phyloP scores from a whole-genome alignment of 2,329 filamentous ascomycete genomes.

The Penicillium sp. region DNA sequence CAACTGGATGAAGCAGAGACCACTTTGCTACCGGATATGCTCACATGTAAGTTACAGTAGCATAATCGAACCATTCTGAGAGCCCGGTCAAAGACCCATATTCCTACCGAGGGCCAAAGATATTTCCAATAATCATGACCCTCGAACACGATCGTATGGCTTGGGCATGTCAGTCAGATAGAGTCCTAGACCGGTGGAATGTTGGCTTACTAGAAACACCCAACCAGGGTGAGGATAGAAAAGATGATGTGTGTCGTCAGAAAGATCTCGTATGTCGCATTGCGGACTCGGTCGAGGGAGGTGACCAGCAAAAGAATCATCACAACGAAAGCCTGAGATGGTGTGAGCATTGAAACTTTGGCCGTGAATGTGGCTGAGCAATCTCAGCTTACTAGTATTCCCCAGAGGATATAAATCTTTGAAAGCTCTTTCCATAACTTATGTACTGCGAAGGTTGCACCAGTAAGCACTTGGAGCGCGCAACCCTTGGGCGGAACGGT shows the following conservation, averaged over 20 bases:
- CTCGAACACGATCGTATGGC: conserved; percentile 50
- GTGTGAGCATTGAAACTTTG: neutral
- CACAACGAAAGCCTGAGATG: conserved; percentile 28
- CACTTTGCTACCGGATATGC: conserved; percentile 13
- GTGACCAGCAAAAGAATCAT: conserved; percentile 46
- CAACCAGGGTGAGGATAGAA: conserved; percentile 42
- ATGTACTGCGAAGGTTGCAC: conserved; percentile 15
- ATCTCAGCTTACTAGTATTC: conserved; percentile 25
- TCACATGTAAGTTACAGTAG: conserved; percentile 45
- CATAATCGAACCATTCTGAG: conserved; percentile 45
- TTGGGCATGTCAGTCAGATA: conserved; percentile 14
- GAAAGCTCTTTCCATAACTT: conserved; percentile 27
- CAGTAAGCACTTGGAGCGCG: neutral
- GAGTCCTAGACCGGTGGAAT: neutral
- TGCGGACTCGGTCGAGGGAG: conserved; percentile 49
- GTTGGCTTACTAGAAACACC: conserved; percentile 47
- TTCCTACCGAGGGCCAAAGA: conserved; percentile 49
- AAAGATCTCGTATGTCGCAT: conserved; percentile 45
- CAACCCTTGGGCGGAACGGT: neutral
- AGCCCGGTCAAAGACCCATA: conserved; percentile 51
- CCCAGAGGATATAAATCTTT: conserved; percentile 33
- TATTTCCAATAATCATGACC: conserved; percentile 50
- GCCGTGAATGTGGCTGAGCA: neutral
- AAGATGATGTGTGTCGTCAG: conserved; percentile 41
- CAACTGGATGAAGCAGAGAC: conserved; percentile 36